Evolutionary conservation across 345 rosid species (phyloP).

Genomic region (Streptanthus diversifolius): DNA sequence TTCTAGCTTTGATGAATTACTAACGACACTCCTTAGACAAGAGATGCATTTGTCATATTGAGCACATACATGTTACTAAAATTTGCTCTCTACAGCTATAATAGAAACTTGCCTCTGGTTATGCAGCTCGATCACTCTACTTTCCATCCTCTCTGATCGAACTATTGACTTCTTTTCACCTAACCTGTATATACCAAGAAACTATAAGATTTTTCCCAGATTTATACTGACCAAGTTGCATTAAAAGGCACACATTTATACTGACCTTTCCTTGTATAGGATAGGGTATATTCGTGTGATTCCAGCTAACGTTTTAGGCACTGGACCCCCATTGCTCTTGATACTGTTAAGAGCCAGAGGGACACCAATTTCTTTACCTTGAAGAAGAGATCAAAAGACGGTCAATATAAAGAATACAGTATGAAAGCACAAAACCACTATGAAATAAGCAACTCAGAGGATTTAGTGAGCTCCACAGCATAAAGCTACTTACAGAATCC

Average conservation of each 20-base stretch:
- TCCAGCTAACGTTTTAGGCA: conserved; percentile 80
- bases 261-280: conserved; percentile 87
- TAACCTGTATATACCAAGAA: conserved; percentile 45
- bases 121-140: conserved; percentile 47
- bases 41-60: conserved; percentile 7
- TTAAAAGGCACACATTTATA: conserved; percentile 11
- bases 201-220: background rate
- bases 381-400: conserved; percentile 25
- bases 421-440: conserved; percentile 15
- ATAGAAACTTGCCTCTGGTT: conserved; percentile 37
- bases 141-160: conserved; percentile 86
- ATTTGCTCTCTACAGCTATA: background rate
- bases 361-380: conserved; percentile 62
- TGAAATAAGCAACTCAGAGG: conserved; percentile 5
- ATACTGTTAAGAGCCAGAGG: conserved; percentile 91
- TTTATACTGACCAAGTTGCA: conserved; percentile 19
- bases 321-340: conserved; percentile 79
- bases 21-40: background rate
- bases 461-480: conserved; percentile 10
- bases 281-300: conserved; percentile 82
- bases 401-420: conserved; percentile 21
- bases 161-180: conserved; percentile 57
- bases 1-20: conserved; percentile 18
- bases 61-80: conserved; percentile 14
- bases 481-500: conserved; percentile 72